Percentiles rank a stretch among this genome's conserved stretches.
Conservation (phyloP, 23 red algal species). For the Cyanidioschyzon merolae region DNA sequence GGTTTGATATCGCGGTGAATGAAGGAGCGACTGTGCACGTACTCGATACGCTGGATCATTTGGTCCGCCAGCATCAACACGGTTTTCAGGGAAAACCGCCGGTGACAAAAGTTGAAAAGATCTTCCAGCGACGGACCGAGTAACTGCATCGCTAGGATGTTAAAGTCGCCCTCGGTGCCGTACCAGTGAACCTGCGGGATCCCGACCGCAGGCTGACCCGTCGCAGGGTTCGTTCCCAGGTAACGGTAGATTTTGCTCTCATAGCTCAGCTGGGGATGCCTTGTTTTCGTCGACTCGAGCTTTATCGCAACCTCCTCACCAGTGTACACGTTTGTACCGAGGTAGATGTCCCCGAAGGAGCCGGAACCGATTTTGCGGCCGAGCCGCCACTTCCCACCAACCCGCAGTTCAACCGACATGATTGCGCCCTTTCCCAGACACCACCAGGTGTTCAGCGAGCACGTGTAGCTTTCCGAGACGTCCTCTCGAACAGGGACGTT, state of each 20-base stretch:
- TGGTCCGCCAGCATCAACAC: slow-evolving; percentile 99
- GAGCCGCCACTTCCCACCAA: slow-evolving; percentile 92
- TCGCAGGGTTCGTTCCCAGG: slow-evolving; percentile 57
- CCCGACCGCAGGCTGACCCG: slow-evolving; percentile 59
- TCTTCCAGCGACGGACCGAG: slow-evolving; percentile 92
- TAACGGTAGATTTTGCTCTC: slow-evolving; percentile 99
- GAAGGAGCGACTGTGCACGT: slow-evolving; percentile 84
- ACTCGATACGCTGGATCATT: slow-evolving; percentile 97
- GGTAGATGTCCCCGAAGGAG: slow-evolving; percentile 99
- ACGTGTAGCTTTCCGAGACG: too few species aligned
- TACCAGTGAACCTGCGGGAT: slow-evolving; percentile 97
- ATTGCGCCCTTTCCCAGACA: background rate
- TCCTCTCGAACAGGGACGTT: too few species aligned
- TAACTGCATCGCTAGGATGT: slow-evolving; percentile 95
- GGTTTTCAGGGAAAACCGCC: slow-evolving; percentile 93
- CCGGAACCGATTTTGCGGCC: slow-evolving; percentile 92
- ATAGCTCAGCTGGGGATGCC: slow-evolving; percentile 95
- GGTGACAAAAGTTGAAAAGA: slow-evolving; percentile 99
- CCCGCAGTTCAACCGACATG: slow-evolving; percentile 51
- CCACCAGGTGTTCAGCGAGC: background rate
- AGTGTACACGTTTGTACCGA: slow-evolving; percentile 72
- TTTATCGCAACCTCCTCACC: slow-evolving; percentile 98
- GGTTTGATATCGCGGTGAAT: slow-evolving; percentile 99
- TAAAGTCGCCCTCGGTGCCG: slow-evolving; percentile 90
- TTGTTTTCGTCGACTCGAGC: slow-evolving; percentile 85